Evolutionary conservation across 2,329 filamentous ascomycete species (phyloP).

Genomic region (Stachybotrys chartarum): DNA sequence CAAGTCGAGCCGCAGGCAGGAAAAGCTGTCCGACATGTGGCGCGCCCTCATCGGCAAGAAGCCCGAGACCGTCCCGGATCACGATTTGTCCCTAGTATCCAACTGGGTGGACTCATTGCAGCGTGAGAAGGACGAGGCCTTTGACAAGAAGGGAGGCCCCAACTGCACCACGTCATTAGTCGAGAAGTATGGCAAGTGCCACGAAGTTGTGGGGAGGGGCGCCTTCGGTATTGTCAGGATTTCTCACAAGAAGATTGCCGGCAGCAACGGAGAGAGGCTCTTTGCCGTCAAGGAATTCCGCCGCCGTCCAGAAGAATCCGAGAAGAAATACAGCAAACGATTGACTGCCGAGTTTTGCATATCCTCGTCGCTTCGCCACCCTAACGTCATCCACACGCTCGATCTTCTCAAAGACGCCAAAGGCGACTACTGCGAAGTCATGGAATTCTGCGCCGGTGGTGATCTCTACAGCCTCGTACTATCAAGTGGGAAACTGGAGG

Average conservation of each 20-base stretch:
- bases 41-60: conserved; percentile 80
- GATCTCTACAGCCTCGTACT: conserved; percentile 93
- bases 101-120: conserved; percentile 94
- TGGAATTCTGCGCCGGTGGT: conserved; percentile 97
- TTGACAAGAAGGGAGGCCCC: conserved; percentile 65
- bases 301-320: conserved; percentile 84
- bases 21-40: conserved; percentile 91
- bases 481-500: conserved; percentile 83
- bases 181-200: conserved; percentile 97
- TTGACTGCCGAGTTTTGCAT: conserved; percentile 98
- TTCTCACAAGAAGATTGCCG: conserved; percentile 88
- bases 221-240: conserved; percentile 97
- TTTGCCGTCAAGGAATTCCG: conserved; percentile 99
- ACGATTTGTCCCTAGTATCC: conserved; percentile 86
- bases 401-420: conserved; percentile 94
- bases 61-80: conserved; percentile 64
- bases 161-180: conserved; percentile 69
- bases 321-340: conserved; percentile 96
- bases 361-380: conserved; percentile 90
- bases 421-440: conserved; percentile 96
- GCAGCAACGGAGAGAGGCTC: conserved; percentile 74
- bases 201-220: conserved; percentile 91
- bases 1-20: conserved; percentile 83
- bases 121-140: conserved; percentile 77
- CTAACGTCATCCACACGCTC: conserved; percentile 96